Evolutionary conservation across 345 rosid species (phyloP).

Genomic region (Populus alba): DNA sequence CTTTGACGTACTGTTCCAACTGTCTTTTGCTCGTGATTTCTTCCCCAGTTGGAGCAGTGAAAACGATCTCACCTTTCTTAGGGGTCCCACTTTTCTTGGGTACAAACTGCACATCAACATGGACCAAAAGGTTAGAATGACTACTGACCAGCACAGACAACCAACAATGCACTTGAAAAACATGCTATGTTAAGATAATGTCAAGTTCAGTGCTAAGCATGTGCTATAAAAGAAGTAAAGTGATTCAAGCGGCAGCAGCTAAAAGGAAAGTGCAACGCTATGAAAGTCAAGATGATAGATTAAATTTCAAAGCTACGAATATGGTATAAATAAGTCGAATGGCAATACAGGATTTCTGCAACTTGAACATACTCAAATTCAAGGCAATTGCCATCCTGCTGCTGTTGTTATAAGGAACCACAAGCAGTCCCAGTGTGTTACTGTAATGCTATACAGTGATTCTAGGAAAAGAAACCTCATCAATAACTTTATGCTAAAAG

Average conservation of each 20-base stretch:
- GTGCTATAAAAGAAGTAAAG: neutral
- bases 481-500: neutral
- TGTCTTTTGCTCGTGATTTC: slow-evolving; percentile 30
- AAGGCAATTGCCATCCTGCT: neutral
- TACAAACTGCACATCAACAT: slow-evolving; percentile 9
- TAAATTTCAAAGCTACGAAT: neutral
- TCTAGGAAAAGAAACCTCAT: neutral
- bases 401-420: neutral
- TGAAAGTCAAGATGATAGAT: neutral
- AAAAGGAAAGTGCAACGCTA: neutral
- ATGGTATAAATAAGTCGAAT: neutral
- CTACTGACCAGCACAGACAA: neutral
- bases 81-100: slow-evolving; percentile 18
- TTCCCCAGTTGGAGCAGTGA: slow-evolving; percentile 34
- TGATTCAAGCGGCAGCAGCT: neutral
- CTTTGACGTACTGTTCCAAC: slow-evolving; percentile 36
- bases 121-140: slow-evolving; percentile 1
- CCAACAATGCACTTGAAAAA: neutral
- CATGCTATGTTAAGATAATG: neutral
- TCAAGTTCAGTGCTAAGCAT: neutral
- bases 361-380: neutral
- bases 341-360: neutral
- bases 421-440: neutral
- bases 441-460: neutral
- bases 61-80: slow-evolving; percentile 26